Conservation (phyloP, 1,139 yeast species). For the Pneumocystis oryctolagi region DNA sequence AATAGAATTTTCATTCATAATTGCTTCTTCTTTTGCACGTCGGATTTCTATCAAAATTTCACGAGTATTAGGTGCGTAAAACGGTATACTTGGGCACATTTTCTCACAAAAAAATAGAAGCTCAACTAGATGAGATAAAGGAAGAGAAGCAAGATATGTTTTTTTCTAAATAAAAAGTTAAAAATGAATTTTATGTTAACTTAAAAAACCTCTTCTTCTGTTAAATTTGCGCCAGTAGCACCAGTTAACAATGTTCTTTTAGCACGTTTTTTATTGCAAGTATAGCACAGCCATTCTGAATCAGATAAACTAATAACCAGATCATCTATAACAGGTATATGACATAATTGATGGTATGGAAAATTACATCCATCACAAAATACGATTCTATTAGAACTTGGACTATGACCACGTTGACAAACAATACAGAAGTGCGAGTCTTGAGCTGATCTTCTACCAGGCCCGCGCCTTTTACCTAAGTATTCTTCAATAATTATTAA, state of each 20-base stretch:
- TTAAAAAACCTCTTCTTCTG: constrained; percentile 22
- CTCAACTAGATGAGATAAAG: constrained; percentile 30
- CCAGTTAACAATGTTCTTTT: constrained; percentile 30
- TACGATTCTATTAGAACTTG: constrained; percentile 29
- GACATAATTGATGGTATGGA: constrained; percentile 32
- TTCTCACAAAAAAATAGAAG: constrained; percentile 21
- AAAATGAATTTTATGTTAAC: neutral
- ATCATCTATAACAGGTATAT: constrained; percentile 30
- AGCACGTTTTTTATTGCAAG: constrained; percentile 26
- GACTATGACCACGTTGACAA: constrained; percentile 29
- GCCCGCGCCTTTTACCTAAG: constrained; percentile 9
- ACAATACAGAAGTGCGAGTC: constrained; percentile 28
- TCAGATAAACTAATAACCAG: constrained; percentile 32
- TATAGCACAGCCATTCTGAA: constrained; percentile 31
- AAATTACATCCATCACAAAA: constrained; percentile 31
- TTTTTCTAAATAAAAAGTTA: constrained; percentile 19
- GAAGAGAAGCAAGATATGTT: constrained; percentile 27
- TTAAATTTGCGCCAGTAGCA: constrained; percentile 24
- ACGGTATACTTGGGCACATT: constrained; percentile 13
- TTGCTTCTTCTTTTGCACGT: constrained; percentile 8
- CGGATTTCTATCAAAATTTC: constrained; percentile 8
- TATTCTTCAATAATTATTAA: neutral
- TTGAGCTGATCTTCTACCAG: constrained; percentile 10
- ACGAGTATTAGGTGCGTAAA: constrained; percentile 16
- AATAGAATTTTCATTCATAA: neutral